A percentile compares a stretch with the other conserved stretches of the same genome.
Evolutionary conservation across 228 moss, liverwort and hornwort genomes (phyloP).

Genomic region (Sphagnum fallax): DNA sequence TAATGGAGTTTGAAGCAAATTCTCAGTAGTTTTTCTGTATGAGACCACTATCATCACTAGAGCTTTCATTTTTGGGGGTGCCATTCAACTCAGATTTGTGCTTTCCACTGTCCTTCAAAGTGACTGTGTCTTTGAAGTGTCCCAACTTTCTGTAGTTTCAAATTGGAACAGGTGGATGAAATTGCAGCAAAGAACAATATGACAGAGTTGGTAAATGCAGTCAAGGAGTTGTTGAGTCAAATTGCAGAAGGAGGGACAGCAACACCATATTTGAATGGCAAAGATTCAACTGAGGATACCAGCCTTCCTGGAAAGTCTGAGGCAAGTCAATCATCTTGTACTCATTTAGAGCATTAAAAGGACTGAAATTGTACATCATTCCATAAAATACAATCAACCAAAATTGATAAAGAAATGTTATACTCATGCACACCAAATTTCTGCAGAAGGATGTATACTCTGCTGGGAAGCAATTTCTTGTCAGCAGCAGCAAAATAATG

Average conservation of each 20-base stretch:
- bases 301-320: no score
- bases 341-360: not conserved
- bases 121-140: no score
- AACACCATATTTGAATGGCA: slow-evolving; percentile 2
- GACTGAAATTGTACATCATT: no score
- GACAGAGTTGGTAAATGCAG: slow-evolving; percentile 74
- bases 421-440: not conserved
- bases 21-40: no score
- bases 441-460: no score
- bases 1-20: no score
- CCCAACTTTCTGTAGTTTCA: no score
- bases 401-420: not conserved
- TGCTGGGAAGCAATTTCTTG: slow-evolving; percentile 55
- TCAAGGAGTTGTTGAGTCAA: slow-evolving; percentile 61
- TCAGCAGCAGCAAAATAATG: slow-evolving; percentile 69
- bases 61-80: no score
- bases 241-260: slow-evolving; percentile 26
- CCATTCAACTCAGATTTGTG: no score
- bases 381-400: not conserved
- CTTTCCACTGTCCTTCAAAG: no score
- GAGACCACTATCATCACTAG: no score
- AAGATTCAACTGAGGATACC: slow-evolving; percentile 1
- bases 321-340: slow-evolving; percentile 10
- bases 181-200: slow-evolving; percentile 75
- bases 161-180: slow-evolving; percentile 32